Conservation (phyloP, 2,329 filamentous ascomycete species). For the Paracoccidioides brasiliensis region DNA sequence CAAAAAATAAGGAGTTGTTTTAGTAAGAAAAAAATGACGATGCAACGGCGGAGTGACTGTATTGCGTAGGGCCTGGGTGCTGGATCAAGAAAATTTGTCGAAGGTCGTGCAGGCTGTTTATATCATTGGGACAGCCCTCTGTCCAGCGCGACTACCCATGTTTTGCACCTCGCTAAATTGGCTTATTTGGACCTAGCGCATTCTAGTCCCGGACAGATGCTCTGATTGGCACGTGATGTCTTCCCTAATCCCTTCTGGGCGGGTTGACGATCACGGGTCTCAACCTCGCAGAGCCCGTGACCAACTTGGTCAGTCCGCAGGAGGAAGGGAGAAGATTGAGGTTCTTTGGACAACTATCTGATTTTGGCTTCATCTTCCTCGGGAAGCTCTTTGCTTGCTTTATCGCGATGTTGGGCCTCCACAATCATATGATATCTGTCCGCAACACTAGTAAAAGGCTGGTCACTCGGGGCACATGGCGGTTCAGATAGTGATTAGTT, state of each 20-base stretch:
- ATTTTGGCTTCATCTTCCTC: no score
- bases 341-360: no score
- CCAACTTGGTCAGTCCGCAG: no score
- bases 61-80: not conserved
- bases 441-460: not conserved
- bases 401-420: not conserved
- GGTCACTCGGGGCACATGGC: not conserved
- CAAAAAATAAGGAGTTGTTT: not conserved
- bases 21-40: not conserved
- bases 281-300: no score
- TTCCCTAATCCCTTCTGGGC: conserved; percentile 2
- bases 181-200: conserved; percentile 15
- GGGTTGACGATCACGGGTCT: not conserved
- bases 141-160: conserved; percentile 30
- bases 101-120: conserved; percentile 35
- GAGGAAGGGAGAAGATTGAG: no score
- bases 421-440: no score
- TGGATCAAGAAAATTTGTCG: conserved; percentile 16
- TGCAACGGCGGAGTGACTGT: not conserved
- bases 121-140: conserved; percentile 31
- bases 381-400: no score
- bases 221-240: conserved; percentile 8
- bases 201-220: not conserved
- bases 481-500: no score
- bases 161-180: conserved; percentile 23